These are phyloP conservation scores for Tetrapisispora arboricola DNA, from an alignment of 805 yeast genomes.

Conservation along the genomic window DNA sequence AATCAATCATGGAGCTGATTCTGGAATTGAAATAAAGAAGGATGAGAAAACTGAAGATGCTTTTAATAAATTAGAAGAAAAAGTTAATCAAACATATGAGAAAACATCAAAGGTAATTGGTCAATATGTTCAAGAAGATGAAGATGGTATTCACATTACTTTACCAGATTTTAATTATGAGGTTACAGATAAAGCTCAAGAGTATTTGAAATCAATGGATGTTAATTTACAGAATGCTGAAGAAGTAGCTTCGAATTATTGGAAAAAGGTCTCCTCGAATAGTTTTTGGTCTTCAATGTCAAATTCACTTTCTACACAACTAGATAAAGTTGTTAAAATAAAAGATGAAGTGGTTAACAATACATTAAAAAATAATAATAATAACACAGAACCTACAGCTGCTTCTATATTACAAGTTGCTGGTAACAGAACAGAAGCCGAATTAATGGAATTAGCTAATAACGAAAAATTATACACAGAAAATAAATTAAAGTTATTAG, in stretches of 20 bases:
- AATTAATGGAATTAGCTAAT: conserved; percentile 44
- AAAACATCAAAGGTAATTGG: conserved; percentile 18
- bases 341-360: conserved; percentile 4
- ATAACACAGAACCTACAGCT: conserved; percentile 22
- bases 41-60: conserved; percentile 44
- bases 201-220: conserved; percentile 62
- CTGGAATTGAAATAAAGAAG: conserved; percentile 3
- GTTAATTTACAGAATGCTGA: conserved; percentile 66
- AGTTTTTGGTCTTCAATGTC: conserved; percentile 24
- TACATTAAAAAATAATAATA: conserved; percentile 11
- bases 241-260: conserved; percentile 44
- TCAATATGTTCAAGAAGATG: conserved; percentile 12
- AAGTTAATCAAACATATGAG: conserved; percentile 32
- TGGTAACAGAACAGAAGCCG: conserved; percentile 54
- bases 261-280: conserved; percentile 21
- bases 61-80: conserved; percentile 42
- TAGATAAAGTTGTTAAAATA: conserved; percentile 16
- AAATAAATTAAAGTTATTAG: conserved; percentile 21
- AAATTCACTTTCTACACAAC: conserved; percentile 11
- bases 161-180: conserved; percentile 16
- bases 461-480: conserved; percentile 37
- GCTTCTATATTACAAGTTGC: conserved; percentile 31
- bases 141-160: conserved; percentile 21
- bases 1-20: neutral
- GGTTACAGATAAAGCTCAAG: conserved; percentile 39